These are phyloP conservation scores for Pleurotus pulmonarius DNA, from an alignment of 768 basidiomycete genomes.

Conservation along the genomic window DNA sequence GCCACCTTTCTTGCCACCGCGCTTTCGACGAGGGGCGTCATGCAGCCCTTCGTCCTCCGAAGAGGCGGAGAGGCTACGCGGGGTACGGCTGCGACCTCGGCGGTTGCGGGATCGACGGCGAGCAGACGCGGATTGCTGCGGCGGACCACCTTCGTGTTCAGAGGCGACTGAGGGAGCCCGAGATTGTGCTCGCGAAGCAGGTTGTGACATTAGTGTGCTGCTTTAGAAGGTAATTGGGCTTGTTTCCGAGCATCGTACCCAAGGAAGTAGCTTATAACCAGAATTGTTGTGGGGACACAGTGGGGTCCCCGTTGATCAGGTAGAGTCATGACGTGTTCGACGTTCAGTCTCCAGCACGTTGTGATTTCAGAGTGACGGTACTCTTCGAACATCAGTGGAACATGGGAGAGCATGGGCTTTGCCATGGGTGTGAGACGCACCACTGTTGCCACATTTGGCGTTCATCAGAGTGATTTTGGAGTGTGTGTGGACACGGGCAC, in stretches of 20 bases:
- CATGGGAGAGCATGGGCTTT: not conserved
- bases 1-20: slow-evolving; percentile 11
- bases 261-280: not conserved
- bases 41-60: slow-evolving; percentile 3
- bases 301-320: not conserved
- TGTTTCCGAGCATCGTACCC: no score
- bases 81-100: slow-evolving; percentile 14
- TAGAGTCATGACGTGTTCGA: not conserved
- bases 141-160: slow-evolving; percentile 4
- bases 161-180: slow-evolving; percentile 7
- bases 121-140: not conserved
- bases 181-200: slow-evolving; percentile 3
- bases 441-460: no score
- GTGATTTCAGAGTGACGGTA: not conserved
- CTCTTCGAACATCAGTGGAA: not conserved
- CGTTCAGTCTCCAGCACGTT: not conserved
- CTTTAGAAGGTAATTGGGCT: not conserved
- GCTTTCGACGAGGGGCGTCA: slow-evolving; percentile 9
- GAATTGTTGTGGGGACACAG: not conserved
- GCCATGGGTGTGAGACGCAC: no score
- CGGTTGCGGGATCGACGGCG: not conserved
- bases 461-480: no score
- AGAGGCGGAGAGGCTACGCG: slow-evolving; percentile 10
- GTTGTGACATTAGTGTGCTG: not conserved
- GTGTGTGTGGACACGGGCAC: no score